Conservation (phyloP, 2,329 filamentous ascomycete genomes). For the Sclerotinia spermophila region DNA sequence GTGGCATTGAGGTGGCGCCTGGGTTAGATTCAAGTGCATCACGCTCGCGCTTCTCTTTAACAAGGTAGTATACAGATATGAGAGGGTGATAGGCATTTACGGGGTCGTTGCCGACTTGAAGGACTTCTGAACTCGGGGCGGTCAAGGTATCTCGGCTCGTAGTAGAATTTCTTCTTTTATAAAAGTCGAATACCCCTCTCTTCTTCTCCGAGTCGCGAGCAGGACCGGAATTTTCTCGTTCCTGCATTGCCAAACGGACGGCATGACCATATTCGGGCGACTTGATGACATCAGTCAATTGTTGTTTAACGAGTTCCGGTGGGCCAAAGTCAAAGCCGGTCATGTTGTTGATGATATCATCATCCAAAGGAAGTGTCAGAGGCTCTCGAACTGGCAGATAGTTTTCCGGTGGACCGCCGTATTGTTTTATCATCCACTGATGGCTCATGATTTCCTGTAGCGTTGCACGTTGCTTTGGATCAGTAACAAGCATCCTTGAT, state of each 20-base stretch:
- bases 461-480: constrained; percentile 80
- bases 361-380: constrained; percentile 77
- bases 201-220: constrained; percentile 70
- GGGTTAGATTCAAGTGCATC: constrained; percentile 60
- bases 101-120: constrained; percentile 79
- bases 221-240: constrained; percentile 54
- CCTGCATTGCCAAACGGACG: constrained; percentile 65
- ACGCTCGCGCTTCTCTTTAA: constrained; percentile 88
- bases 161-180: constrained; percentile 86
- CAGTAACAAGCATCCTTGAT: constrained; percentile 91
- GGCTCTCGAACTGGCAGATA: constrained; percentile 81
- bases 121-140: constrained; percentile 78
- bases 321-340: constrained; percentile 96
- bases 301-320: constrained; percentile 74
- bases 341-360: constrained; percentile 85
- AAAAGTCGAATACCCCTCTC: constrained; percentile 88
- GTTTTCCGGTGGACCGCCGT: constrained; percentile 81
- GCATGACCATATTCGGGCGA: constrained; percentile 92
- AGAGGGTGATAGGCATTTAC: constrained; percentile 91
- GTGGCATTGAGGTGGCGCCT: constrained; percentile 54
- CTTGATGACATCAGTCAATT: constrained; percentile 81
- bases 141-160: constrained; percentile 84
- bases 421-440: constrained; percentile 94
- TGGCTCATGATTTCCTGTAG: constrained; percentile 92
- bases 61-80: constrained; percentile 91